A percentile compares a stretch with the other conserved stretches of the same genome.
phyloP scores from a whole-genome alignment of 163 green algal species.

The Smithsoniella earleae region DNA sequence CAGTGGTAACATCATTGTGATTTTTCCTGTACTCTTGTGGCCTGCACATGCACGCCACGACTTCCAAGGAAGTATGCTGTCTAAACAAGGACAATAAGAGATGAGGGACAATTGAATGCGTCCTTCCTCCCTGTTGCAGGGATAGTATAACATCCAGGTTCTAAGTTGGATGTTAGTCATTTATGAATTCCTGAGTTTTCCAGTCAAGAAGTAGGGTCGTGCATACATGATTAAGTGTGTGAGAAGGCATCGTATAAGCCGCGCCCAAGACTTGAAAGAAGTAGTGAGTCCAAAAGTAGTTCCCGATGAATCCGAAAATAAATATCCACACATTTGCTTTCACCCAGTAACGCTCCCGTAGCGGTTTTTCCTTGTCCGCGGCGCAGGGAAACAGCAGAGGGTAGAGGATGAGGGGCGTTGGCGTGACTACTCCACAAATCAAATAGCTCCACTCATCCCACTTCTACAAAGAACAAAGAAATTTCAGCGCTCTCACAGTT shows the following conservation, averaged over 20 bases:
- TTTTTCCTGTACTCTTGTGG: too few relatives aligned
- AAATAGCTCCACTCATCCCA: slow-evolving; percentile 71
- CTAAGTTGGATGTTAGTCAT: too few relatives aligned
- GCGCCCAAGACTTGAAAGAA: slow-evolving; percentile 94
- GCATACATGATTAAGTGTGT: slow-evolving; percentile 78
- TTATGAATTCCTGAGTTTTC: too few relatives aligned
- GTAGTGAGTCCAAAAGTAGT: slow-evolving; percentile 99
- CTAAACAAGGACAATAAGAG: too few relatives aligned
- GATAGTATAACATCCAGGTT: too few relatives aligned
- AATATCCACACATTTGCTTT: slow-evolving; percentile 96
- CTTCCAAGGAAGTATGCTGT: too few relatives aligned
- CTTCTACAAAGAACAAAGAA: slow-evolving; percentile 34
- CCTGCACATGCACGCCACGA: too few relatives aligned
- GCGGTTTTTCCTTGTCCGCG: slow-evolving; percentile 62
- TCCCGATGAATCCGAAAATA: slow-evolving; percentile 94
- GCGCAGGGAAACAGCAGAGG: slow-evolving; percentile 42
- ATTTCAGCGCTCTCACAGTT: not conserved
- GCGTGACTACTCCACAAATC: slow-evolving; percentile 61
- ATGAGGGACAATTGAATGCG: too few relatives aligned
- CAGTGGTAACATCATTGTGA: too few relatives aligned
- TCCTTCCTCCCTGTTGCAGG: too few relatives aligned
- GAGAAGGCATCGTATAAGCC: slow-evolving; percentile 86
- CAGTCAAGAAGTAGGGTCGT: not conserved
- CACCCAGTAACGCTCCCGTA: slow-evolving; percentile 70
- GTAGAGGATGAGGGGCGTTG: slow-evolving; percentile 65